Evolutionary conservation across 208 protist species (phyloP).

Genomic region (Trypanosoma avium): DNA sequence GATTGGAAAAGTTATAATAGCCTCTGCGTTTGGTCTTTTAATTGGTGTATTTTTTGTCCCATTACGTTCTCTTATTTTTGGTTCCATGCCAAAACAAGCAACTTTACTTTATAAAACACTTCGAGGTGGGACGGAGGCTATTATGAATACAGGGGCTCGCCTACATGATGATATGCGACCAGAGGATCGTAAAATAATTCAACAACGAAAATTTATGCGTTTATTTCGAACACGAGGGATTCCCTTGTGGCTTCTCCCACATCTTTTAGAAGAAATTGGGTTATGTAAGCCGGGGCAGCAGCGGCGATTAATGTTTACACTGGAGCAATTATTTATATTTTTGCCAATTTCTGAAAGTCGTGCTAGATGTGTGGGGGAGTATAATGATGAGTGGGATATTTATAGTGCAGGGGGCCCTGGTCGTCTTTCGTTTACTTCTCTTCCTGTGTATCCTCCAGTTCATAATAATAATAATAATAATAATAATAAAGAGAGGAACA

Average conservation of each 20-base stretch:
- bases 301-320: constrained; percentile 68
- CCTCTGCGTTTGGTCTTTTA: constrained; percentile 44
- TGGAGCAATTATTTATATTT: constrained; percentile 66
- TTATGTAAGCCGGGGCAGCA: constrained; percentile 64
- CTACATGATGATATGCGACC: constrained; percentile 76
- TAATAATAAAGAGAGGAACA: background rate
- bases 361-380: constrained; percentile 48
- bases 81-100: constrained; percentile 46
- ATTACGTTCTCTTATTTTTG: constrained; percentile 46
- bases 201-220: constrained; percentile 60
- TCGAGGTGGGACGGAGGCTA: constrained; percentile 42
- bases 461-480: background rate
- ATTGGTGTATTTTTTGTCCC: constrained; percentile 50
- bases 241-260: constrained; percentile 66
- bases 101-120: constrained; percentile 57
- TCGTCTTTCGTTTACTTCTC: constrained; percentile 38
- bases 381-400: constrained; percentile 60
- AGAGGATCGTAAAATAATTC: constrained; percentile 48
- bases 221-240: constrained; percentile 61
- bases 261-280: constrained; percentile 73
- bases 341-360: constrained; percentile 58
- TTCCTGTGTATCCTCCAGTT: constrained; percentile 58
- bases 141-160: constrained; percentile 45
- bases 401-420: constrained; percentile 64
- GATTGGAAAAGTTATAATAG: constrained; percentile 47